phyloP scores from a whole-genome alignment of 1,284 basidiomycete species.

The Chalciporus sp. region DNA sequence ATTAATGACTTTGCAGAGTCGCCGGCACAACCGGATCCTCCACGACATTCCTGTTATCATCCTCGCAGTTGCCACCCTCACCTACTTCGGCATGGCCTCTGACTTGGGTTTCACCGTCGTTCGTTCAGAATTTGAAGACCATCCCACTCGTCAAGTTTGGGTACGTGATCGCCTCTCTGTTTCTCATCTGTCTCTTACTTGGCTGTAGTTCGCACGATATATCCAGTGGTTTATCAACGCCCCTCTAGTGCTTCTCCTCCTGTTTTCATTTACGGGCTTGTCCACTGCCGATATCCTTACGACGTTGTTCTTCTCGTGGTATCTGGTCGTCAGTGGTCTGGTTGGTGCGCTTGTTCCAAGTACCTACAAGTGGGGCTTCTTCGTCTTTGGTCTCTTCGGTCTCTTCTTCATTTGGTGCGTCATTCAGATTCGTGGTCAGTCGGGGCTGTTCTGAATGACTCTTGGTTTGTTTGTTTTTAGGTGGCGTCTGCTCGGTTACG shows the following conservation, averaged over 20 bases:
- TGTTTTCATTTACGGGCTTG: slow-evolving; percentile 54
- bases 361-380: slow-evolving; percentile 53
- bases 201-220: slow-evolving; percentile 47
- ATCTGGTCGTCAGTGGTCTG: slow-evolving; percentile 53
- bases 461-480: slow-evolving; percentile 8
- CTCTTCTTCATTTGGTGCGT: slow-evolving; percentile 52
- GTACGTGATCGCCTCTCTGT: slow-evolving; percentile 34
- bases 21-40: slow-evolving; percentile 46
- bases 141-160: slow-evolving; percentile 52
- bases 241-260: slow-evolving; percentile 54
- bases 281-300: slow-evolving; percentile 55
- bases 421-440: slow-evolving; percentile 24
- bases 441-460: not conserved
- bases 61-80: slow-evolving; percentile 44
- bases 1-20: slow-evolving; percentile 28
- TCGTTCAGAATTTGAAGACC: slow-evolving; percentile 40
- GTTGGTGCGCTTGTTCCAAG: slow-evolving; percentile 49
- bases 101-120: slow-evolving; percentile 58
- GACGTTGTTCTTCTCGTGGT: slow-evolving; percentile 54
- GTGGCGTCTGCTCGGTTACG: slow-evolving; percentile 33
- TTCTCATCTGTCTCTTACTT: slow-evolving; percentile 1
- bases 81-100: slow-evolving; percentile 62
- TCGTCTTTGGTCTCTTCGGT: slow-evolving; percentile 45
- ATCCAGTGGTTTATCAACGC: slow-evolving; percentile 63
- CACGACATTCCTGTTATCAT: slow-evolving; percentile 52